A percentile compares a stretch with the other conserved stretches of the same genome.
Evolutionary conservation across 352 stramenopile genomes (phyloP).

Genomic region (Pythium phragmiticola): DNA sequence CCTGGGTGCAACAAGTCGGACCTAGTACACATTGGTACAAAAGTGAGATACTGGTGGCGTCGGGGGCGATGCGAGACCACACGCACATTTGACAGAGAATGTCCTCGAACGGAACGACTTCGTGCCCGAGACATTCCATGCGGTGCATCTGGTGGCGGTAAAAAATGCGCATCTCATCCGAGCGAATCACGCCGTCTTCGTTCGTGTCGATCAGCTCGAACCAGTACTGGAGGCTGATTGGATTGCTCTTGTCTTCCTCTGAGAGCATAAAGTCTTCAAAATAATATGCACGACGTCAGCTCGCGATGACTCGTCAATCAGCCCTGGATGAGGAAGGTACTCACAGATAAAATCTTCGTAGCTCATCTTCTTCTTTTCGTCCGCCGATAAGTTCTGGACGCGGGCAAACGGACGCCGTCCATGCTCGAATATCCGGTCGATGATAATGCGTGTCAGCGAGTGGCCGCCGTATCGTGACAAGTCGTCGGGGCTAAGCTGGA

Average conservation of each 20-base stretch:
- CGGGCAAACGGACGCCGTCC: slow-evolving; percentile 79
- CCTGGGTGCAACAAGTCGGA: slow-evolving; percentile 77
- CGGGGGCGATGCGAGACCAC: not conserved
- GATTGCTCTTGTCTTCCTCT: slow-evolving; percentile 99
- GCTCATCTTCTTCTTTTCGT: slow-evolving; percentile 90
- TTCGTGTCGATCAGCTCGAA: slow-evolving; percentile 98
- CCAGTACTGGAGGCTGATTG: slow-evolving; percentile 96
- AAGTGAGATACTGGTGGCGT: not conserved
- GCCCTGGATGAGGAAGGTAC: slow-evolving; percentile 12
- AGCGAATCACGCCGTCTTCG: slow-evolving; percentile 95
- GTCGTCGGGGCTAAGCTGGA: slow-evolving; percentile 79
- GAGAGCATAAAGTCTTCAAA: slow-evolving; percentile 96
- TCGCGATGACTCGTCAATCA: not conserved
- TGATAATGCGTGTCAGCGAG: slow-evolving; percentile 82
- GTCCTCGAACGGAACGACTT: slow-evolving; percentile 98
- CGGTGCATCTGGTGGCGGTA: slow-evolving; percentile 94
- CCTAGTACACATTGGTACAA: slow-evolving; percentile 26
- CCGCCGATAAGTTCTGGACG: slow-evolving; percentile 63
- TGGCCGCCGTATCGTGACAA: slow-evolving; percentile 84
- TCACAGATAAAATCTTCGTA: slow-evolving; percentile 91
- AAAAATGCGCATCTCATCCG: slow-evolving; percentile 95
- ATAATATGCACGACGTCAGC: slow-evolving; percentile 32
- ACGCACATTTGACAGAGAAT: slow-evolving; percentile 98
- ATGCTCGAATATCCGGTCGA: slow-evolving; percentile 87
- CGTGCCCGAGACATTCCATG: slow-evolving; percentile 98